A percentile compares a stretch with the other conserved stretches of the same genome.
These are phyloP conservation scores for Stentor coeruleus DNA, from an alignment of 73 alveolate species.

Conservation along the genomic window DNA sequence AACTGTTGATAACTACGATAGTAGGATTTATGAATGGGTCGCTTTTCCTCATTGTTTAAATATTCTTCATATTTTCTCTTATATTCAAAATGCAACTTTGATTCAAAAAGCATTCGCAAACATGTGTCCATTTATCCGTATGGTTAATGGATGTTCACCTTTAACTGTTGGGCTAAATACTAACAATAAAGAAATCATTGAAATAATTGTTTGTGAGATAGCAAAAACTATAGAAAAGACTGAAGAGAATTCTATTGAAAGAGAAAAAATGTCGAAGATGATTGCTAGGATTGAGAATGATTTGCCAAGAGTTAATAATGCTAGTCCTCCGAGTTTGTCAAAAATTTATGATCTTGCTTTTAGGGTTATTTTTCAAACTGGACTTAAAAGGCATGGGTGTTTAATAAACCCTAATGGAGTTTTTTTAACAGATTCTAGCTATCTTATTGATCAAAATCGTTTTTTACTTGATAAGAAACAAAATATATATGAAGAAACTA, in stretches of 20 bases:
- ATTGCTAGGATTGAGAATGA: neutral
- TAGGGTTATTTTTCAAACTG: neutral
- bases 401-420: neutral
- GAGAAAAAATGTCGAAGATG: too few species aligned
- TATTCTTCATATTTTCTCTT: neutral
- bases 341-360: neutral
- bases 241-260: neutral
- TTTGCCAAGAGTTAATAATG: neutral
- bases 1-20: too few species aligned
- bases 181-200: neutral
- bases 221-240: neutral
- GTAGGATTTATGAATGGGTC: neutral
- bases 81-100: neutral
- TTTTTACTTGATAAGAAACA: neutral
- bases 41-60: conserved; percentile 4
- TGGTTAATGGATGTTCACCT: neutral
- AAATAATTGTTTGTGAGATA: neutral
- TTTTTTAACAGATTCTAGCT: neutral
- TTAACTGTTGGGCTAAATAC: neutral
- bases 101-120: neutral
- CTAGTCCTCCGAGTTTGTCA: conserved; percentile 11
- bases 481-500: neutral
- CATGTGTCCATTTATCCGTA: neutral
- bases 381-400: neutral
- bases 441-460: neutral